Base-by-base conservation (phyloP, 2,329 filamentous ascomycete species). In the Chaetothyriales sp. region DNA sequence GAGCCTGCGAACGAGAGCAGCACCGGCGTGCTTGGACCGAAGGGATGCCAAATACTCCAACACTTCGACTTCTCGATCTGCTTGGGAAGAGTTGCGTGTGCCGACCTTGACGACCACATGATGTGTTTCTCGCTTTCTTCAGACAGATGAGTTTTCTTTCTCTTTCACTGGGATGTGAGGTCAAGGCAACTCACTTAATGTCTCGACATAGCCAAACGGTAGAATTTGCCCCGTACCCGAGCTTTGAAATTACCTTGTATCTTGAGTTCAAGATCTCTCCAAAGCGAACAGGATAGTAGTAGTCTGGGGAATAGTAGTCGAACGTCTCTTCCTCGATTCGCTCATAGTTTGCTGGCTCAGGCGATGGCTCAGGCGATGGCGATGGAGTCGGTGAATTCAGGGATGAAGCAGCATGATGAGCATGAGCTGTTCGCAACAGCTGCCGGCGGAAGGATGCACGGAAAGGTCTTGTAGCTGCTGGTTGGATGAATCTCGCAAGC, bases 181-280 rank as follows among this genome's bases (percentile, higher is more conserved):
- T 61, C n/a, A 66, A 64, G 60, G 32, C 49, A 45, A 53, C 62
- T 57, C 44, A 46, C 62, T 57, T 45, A 46, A 45, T 52, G 54
- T 68, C 62, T 3, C 57, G 56, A 28, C 66, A 68, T 43, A 72
- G 64, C 71, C 68, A 73, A 45, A 73, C 66, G 8, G 68, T 73
- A 8, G 69, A 68, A 56, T 60, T 72, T 3, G 65, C 64, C 19
- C 71, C 70, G 32, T 44, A 49, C 39, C 48, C 48, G 15, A 49
- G 42, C 43, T 49, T 49, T 42, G 42, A 42, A 28, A 22, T 63
- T 47, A 72, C 59, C 39, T 61, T 61, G 55, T 73, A 74, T 32
- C 67, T 65, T 25, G 61, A 65, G 51, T 64, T 48, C 52, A 73
- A 70, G 1, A 54, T 48, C 49, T 73, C 67, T 20, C 67, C 68